These are phyloP conservation scores for Leishmania gerbilli DNA, from an alignment of 208 protist species.

Conservation along the genomic window DNA sequence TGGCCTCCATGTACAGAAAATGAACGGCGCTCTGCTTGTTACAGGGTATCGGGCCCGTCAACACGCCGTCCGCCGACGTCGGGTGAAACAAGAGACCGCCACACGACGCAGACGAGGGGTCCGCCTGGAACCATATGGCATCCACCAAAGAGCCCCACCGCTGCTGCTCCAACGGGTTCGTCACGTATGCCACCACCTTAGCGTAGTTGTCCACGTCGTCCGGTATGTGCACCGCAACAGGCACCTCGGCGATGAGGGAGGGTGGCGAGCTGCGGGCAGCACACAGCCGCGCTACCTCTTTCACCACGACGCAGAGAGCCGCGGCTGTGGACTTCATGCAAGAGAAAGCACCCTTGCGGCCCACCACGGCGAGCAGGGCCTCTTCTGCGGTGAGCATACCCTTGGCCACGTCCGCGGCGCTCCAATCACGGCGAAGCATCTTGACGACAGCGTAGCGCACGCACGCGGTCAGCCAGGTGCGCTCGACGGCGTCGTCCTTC, in stretches of 20 bases:
- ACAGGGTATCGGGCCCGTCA: background rate
- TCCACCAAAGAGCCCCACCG: constrained; percentile 67
- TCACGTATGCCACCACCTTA: constrained; percentile 28
- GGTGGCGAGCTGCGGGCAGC: constrained; percentile 9
- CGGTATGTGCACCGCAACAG: constrained; percentile 33
- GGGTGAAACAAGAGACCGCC: constrained; percentile 49
- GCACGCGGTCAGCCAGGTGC: constrained; percentile 33
- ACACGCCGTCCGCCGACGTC: constrained; percentile 12
- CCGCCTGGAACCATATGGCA: constrained; percentile 76
- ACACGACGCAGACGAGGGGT: constrained; percentile 44
- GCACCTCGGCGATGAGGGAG: constrained; percentile 28
- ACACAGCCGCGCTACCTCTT: constrained; percentile 31
- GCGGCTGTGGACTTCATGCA: constrained; percentile 18
- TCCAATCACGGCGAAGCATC: constrained; percentile 35
- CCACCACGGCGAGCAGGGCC: constrained; percentile 20
- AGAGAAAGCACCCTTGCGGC: background rate
- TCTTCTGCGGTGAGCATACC: constrained; percentile 23
- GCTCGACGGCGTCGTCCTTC: constrained; percentile 5
- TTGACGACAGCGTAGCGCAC: constrained; percentile 41
- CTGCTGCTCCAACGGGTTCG: constrained; percentile 42
- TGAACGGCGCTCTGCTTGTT: constrained; percentile 20
- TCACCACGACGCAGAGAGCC: constrained; percentile 35
- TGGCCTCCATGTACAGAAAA: constrained; percentile 45
- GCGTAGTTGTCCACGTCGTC: constrained; percentile 31
- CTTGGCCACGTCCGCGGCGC: constrained; percentile 9